A percentile compares a stretch with the other conserved stretches of the same genome.
Conservation (phyloP, 495 filamentous ascomycete species). For the Lasiosphaeria hispida region DNA sequence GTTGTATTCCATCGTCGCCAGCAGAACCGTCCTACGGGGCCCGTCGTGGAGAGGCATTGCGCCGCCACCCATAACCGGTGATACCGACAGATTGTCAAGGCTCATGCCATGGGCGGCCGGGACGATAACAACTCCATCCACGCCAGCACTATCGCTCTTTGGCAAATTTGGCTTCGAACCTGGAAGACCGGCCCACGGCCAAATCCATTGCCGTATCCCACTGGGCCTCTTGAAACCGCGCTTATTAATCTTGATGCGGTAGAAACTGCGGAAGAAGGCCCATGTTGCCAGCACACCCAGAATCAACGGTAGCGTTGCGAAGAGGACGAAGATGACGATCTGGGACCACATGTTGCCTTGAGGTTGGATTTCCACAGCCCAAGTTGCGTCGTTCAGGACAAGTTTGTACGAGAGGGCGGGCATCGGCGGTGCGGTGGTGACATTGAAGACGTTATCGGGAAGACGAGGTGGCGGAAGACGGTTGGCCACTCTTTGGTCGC, state of each 20-base stretch:
- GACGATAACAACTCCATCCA: conserved; percentile 34
- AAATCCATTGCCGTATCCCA: conserved; percentile 18
- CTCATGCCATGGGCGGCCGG: too few species aligned
- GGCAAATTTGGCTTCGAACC: conserved; percentile 15
- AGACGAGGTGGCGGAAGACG: conserved; percentile 59
- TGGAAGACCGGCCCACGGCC: conserved; percentile 24
- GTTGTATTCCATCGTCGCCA: conserved; percentile 72
- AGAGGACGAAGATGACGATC: conserved; percentile 55
- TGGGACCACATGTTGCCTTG: conserved; percentile 55
- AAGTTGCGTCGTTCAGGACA: conserved; percentile 53
- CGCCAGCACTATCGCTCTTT: conserved; percentile 55
- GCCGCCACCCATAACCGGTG: too few species aligned
- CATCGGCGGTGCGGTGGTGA: conserved; percentile 51
- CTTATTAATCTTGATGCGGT: conserved; percentile 53
- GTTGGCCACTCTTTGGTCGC: conserved; percentile 60
- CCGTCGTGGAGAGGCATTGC: background rate
- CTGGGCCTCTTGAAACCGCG: conserved; percentile 53
- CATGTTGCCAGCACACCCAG: conserved; percentile 55
- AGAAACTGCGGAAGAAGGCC: conserved; percentile 63
- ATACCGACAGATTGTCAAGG: too few species aligned
- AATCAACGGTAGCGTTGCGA: conserved; percentile 44
- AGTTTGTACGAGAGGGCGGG: conserved; percentile 58
- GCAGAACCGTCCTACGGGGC: conserved; percentile 46
- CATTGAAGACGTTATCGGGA: conserved; percentile 51
- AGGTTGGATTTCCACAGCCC: conserved; percentile 49